A percentile compares a stretch with the other conserved stretches of the same genome.
Evolutionary conservation across 2,329 filamentous ascomycete genomes (phyloP).

Genomic region (Fusarium xylarioides): DNA sequence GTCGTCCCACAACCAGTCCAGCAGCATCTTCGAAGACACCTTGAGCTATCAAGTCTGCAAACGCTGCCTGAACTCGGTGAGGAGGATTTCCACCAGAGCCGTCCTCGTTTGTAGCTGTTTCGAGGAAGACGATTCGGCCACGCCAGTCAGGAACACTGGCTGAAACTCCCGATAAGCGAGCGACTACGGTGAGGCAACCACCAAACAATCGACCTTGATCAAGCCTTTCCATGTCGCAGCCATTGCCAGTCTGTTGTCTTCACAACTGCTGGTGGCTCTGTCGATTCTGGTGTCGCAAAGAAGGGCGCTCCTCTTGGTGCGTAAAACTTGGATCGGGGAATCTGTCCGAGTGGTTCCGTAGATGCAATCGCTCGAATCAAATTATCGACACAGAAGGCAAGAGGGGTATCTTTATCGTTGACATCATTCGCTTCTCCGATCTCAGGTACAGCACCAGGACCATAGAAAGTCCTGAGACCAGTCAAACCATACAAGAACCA

Average conservation of each 20-base stretch:
- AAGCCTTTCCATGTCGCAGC: slow-evolving; percentile 47
- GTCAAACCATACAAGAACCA: slow-evolving; percentile 51
- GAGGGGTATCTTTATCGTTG: slow-evolving; percentile 39
- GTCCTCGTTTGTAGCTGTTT: slow-evolving; percentile 50
- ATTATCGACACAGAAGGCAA: slow-evolving; percentile 45
- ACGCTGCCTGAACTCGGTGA: slow-evolving; percentile 44
- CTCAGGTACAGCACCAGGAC: slow-evolving; percentile 51
- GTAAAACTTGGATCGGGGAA: slow-evolving; percentile 47
- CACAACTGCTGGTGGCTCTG: slow-evolving; percentile 42
- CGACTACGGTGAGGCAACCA: slow-evolving; percentile 52
- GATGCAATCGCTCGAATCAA: slow-evolving; percentile 46
- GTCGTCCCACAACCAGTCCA: slow-evolving; percentile 54
- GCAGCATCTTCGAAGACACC: slow-evolving; percentile 53
- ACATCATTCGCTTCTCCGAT: slow-evolving; percentile 45
- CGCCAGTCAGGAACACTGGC: slow-evolving; percentile 50
- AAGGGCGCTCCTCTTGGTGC: slow-evolving; percentile 37
- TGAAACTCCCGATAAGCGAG: slow-evolving; percentile 48
- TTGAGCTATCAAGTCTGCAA: slow-evolving; percentile 53
- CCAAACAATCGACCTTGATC: slow-evolving; percentile 57
- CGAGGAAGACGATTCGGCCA: slow-evolving; percentile 52
- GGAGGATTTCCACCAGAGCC: slow-evolving; percentile 30
- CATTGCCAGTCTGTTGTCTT: slow-evolving; percentile 48
- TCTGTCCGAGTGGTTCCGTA: slow-evolving; percentile 41
- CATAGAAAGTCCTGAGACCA: slow-evolving; percentile 56
- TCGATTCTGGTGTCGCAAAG: slow-evolving; percentile 36